A percentile compares a stretch with the other conserved stretches of the same genome.
phyloP scores from a whole-genome alignment of 1,284 basidiomycete species.

The Psilocybe mexicana region DNA sequence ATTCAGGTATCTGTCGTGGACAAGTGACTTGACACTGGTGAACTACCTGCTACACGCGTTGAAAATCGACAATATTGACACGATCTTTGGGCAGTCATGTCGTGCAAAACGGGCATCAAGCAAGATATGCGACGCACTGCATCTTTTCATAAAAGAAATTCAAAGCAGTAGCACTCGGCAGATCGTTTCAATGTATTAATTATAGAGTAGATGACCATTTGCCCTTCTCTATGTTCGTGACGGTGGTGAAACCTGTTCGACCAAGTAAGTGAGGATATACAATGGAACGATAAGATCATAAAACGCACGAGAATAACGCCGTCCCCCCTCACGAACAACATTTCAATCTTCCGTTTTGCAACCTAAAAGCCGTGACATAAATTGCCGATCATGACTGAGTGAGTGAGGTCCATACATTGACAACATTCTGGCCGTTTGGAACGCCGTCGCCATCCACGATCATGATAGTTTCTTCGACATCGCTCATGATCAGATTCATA shows the following conservation, averaged over 20 bases:
- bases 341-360: constrained; percentile 93
- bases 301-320: constrained; percentile 84
- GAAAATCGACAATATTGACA: background rate
- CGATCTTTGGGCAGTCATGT: constrained; percentile 34
- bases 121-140: background rate
- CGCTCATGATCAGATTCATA: constrained; percentile 98
- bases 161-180: background rate
- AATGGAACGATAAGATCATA: background rate
- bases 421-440: constrained; percentile 49
- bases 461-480: constrained; percentile 97
- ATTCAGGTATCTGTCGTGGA: background rate
- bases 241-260: constrained; percentile 69
- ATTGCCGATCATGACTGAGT: background rate
- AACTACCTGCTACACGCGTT: background rate
- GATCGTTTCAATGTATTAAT: background rate
- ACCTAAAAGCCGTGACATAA: constrained; percentile 51
- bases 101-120: constrained; percentile 27
- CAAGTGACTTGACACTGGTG: background rate
- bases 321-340: constrained; percentile 97
- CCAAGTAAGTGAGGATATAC: constrained; percentile 13
- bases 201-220: background rate
- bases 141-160: constrained; percentile 1
- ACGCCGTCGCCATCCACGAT: constrained; percentile 77
- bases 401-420: constrained; percentile 52
- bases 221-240: constrained; percentile 50